Percentiles rank a stretch among this genome's conserved stretches.
Conservation (phyloP, 2,329 filamentous ascomycete species). For the Ophiocordyceps camponoti-floridani region DNA sequence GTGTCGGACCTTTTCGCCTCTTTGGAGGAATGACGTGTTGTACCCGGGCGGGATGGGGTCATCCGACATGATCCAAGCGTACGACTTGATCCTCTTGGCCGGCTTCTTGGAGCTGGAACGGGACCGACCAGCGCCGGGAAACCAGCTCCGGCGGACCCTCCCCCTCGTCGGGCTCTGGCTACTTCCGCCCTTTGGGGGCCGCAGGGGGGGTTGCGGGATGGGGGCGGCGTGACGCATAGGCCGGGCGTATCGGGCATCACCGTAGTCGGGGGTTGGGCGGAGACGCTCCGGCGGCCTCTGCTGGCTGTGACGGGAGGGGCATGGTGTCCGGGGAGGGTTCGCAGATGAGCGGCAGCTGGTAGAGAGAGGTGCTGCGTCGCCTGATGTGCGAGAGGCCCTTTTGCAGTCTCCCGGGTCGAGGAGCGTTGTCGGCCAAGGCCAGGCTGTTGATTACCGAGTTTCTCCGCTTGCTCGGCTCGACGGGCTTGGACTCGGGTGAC, state of each 20-base stretch:
- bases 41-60: constrained; percentile 34
- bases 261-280: constrained; percentile 22
- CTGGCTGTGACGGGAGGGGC: constrained; percentile 8
- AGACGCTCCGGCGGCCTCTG: constrained; percentile 26
- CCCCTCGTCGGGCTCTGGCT: constrained; percentile 26
- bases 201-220: constrained; percentile 12
- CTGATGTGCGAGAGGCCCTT: constrained; percentile 10
- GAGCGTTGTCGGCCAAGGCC: constrained; percentile 4
- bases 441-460: background rate
- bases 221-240: constrained; percentile 12
- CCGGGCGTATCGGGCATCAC: constrained; percentile 9
- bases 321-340: background rate
- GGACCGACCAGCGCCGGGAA: constrained; percentile 29
- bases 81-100: constrained; percentile 6
- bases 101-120: constrained; percentile 28
- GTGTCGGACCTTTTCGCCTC: constrained; percentile 35
- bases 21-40: constrained; percentile 30
- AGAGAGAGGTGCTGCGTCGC: constrained; percentile 15
- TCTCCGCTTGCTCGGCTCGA: constrained; percentile 5
- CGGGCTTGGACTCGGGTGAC: constrained; percentile 10
- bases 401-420: constrained; percentile 11
- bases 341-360: constrained; percentile 9
- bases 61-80: constrained; percentile 38
- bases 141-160: constrained; percentile 34
- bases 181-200: constrained; percentile 9